These are phyloP conservation scores for Colletotrichum kahawae DNA, from an alignment of 2,329 filamentous ascomycete species.

Conservation along the genomic window DNA sequence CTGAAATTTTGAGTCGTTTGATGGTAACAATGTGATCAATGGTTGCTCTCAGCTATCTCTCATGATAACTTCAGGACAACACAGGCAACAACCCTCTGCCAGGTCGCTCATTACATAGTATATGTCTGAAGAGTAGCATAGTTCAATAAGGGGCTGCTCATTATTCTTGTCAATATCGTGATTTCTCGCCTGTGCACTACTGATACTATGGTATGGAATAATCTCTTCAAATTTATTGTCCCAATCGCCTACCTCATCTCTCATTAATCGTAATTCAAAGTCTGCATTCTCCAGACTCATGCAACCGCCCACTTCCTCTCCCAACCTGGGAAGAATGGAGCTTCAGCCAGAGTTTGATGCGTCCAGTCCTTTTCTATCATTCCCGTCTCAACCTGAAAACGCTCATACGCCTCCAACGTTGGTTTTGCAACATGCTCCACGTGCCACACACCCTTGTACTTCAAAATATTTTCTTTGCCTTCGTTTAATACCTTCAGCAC, in stretches of 20 bases:
- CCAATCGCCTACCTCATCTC: neutral
- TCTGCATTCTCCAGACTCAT: neutral
- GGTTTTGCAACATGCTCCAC: conserved; percentile 76
- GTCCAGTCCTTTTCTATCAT: conserved; percentile 68
- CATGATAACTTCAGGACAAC: neutral
- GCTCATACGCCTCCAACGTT: conserved; percentile 64
- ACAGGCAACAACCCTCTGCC: neutral
- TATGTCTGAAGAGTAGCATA: rapidly evolving
- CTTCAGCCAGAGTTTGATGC: conserved; percentile 72
- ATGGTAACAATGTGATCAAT: neutral
- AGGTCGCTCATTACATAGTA: rapidly evolving
- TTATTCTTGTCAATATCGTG: neutral
- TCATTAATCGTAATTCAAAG: neutral
- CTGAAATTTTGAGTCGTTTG: neutral
- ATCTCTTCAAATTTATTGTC: neutral
- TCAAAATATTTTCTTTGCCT: conserved; percentile 71
- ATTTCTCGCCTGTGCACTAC: neutral
- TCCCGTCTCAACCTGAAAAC: conserved; percentile 69
- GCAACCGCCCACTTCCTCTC: conserved; percentile 67
- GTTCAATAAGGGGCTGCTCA: neutral
- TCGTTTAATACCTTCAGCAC: conserved; percentile 72
- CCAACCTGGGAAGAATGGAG: conserved; percentile 80
- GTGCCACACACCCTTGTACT: conserved; percentile 85
- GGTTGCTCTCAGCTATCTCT: neutral
- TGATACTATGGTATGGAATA: neutral